Conservation (phyloP, 305 asterid species). For the Rubia balearica region DNA sequence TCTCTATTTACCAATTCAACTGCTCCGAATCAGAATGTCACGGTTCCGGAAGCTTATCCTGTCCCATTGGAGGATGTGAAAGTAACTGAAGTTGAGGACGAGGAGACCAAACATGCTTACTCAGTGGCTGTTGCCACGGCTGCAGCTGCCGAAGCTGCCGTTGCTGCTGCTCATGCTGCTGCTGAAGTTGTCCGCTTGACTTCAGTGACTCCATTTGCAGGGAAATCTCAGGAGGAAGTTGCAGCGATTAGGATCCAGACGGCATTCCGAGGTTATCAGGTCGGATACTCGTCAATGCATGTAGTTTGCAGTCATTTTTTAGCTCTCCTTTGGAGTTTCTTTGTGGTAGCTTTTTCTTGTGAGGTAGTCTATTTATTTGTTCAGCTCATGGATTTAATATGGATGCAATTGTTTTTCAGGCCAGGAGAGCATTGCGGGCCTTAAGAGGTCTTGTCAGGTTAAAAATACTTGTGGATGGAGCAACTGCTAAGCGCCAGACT, state of each 20-base stretch:
- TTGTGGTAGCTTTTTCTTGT: background rate
- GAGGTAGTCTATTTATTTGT: background rate
- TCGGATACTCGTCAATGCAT: conserved; percentile 18
- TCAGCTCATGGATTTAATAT: background rate
- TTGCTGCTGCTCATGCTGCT: conserved; percentile 62
- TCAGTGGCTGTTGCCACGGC: conserved; percentile 72
- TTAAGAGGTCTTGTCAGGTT: conserved; percentile 90
- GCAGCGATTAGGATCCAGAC: conserved; percentile 86
- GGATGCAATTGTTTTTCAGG: conserved; percentile 41
- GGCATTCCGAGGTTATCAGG: conserved; percentile 90
- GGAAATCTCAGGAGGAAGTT: conserved; percentile 72
- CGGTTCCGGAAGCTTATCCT: conserved; percentile 39
- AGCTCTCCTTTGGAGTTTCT: background rate
- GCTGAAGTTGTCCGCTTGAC: conserved; percentile 58
- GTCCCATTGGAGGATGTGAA: conserved; percentile 55
- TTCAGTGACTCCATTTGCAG: conserved; percentile 38
- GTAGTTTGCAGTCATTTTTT: background rate
- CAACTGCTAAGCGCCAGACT: conserved; percentile 82
- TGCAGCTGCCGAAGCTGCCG: conserved; percentile 71
- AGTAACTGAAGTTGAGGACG: conserved; percentile 48
- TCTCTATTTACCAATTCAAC: conserved; percentile 33
- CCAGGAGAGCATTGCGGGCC: conserved; percentile 86
- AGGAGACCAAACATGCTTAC: conserved; percentile 56
- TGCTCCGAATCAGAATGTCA: conserved; percentile 37
- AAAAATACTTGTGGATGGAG: conserved; percentile 77